These are phyloP conservation scores for Saccharomycopsis sp. DNA, from an alignment of 805 yeast genomes.

Conservation along the genomic window DNA sequence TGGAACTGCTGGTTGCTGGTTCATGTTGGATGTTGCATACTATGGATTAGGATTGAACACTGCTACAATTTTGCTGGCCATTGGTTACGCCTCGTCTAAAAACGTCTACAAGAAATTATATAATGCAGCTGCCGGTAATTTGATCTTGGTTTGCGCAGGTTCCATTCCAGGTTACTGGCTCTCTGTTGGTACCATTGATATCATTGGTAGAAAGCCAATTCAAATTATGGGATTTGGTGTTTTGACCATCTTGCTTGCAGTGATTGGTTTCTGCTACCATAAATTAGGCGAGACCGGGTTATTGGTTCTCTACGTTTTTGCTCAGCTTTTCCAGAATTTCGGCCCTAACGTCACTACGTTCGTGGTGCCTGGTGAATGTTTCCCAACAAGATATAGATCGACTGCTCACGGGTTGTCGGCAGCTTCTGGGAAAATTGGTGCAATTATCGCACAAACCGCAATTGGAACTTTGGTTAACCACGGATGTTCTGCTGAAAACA, in stretches of 20 bases:
- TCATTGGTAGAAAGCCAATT: constrained; percentile 77
- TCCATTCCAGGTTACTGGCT: constrained; percentile 86
- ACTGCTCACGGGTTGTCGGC: constrained; percentile 94
- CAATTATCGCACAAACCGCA: constrained; percentile 84
- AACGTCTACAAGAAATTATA: constrained; percentile 67
- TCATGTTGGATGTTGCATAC: constrained; percentile 81
- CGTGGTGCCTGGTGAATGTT: constrained; percentile 84
- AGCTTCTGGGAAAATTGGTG: constrained; percentile 88
- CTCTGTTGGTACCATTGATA: constrained; percentile 72
- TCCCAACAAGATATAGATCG: constrained; percentile 93
- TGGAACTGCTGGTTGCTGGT: constrained; percentile 93
- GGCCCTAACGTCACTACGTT: constrained; percentile 94
- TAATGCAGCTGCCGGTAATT: constrained; percentile 84
- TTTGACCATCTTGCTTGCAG: constrained; percentile 66
- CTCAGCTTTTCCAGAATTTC: constrained; percentile 84
- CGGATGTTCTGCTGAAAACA: constrained; percentile 55
- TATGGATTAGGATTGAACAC: constrained; percentile 85
- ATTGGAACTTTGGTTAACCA: constrained; percentile 79
- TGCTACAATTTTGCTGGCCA: constrained; percentile 70
- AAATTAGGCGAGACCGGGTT: constrained; percentile 59
- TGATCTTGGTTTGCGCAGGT: constrained; percentile 92
- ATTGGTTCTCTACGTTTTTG: constrained; percentile 69
- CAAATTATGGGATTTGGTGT: constrained; percentile 71
- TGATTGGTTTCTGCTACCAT: constrained; percentile 79
- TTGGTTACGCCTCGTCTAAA: constrained; percentile 70